Evolutionary conservation across 805 yeast species (phyloP).

Genomic region (Saturnispora zaruensis): DNA sequence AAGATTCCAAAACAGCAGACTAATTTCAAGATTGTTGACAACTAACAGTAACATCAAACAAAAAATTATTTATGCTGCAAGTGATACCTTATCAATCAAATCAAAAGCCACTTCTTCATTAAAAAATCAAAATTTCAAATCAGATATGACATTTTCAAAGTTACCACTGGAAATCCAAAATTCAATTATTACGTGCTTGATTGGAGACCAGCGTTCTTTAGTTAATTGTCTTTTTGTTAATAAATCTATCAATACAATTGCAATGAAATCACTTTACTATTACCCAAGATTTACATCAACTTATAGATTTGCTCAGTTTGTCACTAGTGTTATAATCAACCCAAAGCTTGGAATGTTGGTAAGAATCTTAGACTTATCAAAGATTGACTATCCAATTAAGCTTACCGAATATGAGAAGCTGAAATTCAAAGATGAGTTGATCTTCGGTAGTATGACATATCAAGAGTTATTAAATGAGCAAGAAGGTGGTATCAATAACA

Average conservation of each 20-base stretch:
- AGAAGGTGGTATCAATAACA: conserved; percentile 8
- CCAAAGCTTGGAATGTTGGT: conserved; percentile 50
- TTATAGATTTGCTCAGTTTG: conserved; percentile 73
- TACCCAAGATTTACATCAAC: conserved; percentile 55
- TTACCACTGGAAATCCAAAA: conserved; percentile 39
- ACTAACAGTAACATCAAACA: conserved; percentile 23
- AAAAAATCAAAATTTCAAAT: conserved; percentile 1
- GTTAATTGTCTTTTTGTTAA: conserved; percentile 43
- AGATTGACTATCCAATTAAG: conserved; percentile 33
- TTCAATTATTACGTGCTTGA: conserved; percentile 29
- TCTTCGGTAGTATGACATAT: conserved; percentile 13
- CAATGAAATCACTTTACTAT: conserved; percentile 48
- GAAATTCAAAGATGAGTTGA: conserved; percentile 15
- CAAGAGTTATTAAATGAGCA: conserved; percentile 5
- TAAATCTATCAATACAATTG: conserved; percentile 40
- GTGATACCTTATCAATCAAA: conserved; percentile 34
- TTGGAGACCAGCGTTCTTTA: conserved; percentile 32
- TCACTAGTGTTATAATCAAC: conserved; percentile 53
- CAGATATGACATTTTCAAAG: conserved; percentile 13
- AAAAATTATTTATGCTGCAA: conserved; percentile 33
- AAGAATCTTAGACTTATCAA: conserved; percentile 49
- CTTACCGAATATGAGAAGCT: conserved; percentile 17
- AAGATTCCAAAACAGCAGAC: conserved; percentile 8
- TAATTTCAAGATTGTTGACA: conserved; percentile 34
- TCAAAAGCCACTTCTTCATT: conserved; percentile 16